A percentile compares a stretch with the other conserved stretches of the same genome.
Evolutionary conservation across 2,329 filamentous ascomycete species (phyloP).

Genomic region (Alternaria arbusti): DNA sequence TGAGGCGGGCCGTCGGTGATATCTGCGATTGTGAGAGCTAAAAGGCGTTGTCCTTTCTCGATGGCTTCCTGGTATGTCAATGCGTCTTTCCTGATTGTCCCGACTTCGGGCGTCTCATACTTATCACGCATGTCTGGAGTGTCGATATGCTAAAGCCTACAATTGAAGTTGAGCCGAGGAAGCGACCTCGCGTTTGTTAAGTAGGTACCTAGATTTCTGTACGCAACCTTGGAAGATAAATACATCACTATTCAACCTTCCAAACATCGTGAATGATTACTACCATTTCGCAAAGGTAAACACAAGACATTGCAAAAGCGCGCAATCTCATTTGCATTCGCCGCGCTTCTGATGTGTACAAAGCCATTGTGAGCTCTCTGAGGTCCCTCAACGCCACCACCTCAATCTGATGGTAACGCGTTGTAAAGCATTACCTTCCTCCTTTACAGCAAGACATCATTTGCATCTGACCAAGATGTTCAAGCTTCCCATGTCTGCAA

Average conservation of each 20-base stretch:
- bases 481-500: not conserved
- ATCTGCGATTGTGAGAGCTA: not conserved
- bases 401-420: not conserved
- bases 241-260: not conserved
- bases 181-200: too few relatives aligned
- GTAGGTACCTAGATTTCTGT: too few relatives aligned
- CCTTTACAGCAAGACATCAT: not conserved
- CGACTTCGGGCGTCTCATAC: not conserved
- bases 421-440: not conserved
- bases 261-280: not conserved
- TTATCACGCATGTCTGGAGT: not conserved
- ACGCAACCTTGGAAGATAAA: not conserved
- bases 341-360: not conserved
- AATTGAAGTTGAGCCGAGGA: too few relatives aligned
- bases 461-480: not conserved
- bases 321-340: not conserved
- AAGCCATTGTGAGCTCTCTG: not conserved
- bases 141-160: too few relatives aligned
- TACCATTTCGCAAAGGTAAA: not conserved
- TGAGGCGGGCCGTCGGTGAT: not conserved
- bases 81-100: not conserved
- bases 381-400: not conserved
- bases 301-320: not conserved
- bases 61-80: not conserved
- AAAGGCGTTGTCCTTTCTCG: not conserved